These are phyloP conservation scores for Cutaneotrichosporon sp. DNA, from an alignment of 1,284 basidiomycete species.

Conservation along the genomic window DNA sequence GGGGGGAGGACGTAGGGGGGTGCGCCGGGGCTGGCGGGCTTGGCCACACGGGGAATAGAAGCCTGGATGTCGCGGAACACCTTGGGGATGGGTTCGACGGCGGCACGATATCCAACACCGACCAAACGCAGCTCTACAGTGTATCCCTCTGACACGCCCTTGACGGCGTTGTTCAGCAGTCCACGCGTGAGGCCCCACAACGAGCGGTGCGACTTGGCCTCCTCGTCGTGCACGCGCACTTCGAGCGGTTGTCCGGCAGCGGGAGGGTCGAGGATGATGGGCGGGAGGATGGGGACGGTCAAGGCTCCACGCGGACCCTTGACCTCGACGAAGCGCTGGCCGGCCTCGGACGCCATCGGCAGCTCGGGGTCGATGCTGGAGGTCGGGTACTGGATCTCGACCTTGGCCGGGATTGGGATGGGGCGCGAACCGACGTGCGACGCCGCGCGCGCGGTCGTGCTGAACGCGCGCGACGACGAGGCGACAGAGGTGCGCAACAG, in stretches of 20 bases:
- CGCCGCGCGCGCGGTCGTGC: conserved; percentile 27
- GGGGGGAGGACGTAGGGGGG: conserved; percentile 27
- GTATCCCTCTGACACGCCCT: conserved; percentile 87
- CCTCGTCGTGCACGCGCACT: conserved; percentile 69
- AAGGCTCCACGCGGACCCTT: conserved; percentile 74
- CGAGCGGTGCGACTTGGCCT: conserved; percentile 71
- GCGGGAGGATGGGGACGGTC: conserved; percentile 65
- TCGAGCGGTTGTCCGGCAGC: conserved; percentile 29
- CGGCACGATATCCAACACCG: conserved; percentile 90
- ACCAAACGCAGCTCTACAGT: conserved; percentile 79
- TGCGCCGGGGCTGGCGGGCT: conserved; percentile 27
- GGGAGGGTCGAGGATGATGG: conserved; percentile 56
- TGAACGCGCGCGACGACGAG: conserved; percentile 28
- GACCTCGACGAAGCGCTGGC: conserved; percentile 53
- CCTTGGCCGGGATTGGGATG: conserved; percentile 67
- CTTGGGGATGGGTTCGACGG: conserved; percentile 77
- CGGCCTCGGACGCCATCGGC: conserved; percentile 27
- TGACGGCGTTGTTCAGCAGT: conserved; percentile 82
- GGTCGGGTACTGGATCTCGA: conserved; percentile 57
- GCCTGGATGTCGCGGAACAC: conserved; percentile 43
- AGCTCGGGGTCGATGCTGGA: conserved; percentile 36
- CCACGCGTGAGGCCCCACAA: conserved; percentile 94
- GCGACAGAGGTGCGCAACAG: conserved; percentile 4
- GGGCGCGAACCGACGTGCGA: conserved; percentile 77
- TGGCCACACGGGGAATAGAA: conserved; percentile 26